A percentile compares a stretch with the other conserved stretches of the same genome.
phyloP scores from a whole-genome alignment of 805 yeast genomes.

The Yamadazyma phyllophila region DNA sequence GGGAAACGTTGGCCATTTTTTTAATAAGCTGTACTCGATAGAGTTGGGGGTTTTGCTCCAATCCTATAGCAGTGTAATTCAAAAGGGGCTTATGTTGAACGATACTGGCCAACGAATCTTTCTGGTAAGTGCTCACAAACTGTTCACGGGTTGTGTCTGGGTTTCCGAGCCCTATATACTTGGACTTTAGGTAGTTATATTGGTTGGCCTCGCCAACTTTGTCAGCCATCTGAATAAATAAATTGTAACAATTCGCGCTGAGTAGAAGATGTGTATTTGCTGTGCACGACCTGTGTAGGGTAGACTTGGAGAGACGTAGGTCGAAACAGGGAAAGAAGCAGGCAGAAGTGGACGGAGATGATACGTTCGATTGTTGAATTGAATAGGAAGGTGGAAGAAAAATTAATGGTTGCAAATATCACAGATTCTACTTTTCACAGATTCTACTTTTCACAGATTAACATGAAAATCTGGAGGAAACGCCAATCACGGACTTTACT shows the following conservation, averaged over 20 bases:
- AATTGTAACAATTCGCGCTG: not conserved
- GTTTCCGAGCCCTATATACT: slow-evolving; percentile 74
- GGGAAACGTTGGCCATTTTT: slow-evolving; percentile 25
- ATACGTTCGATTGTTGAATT: not conserved
- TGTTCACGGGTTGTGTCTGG: slow-evolving; percentile 67
- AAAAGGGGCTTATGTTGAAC: slow-evolving; percentile 57
- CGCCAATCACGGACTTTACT: too few species aligned
- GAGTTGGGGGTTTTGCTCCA: slow-evolving; percentile 38
- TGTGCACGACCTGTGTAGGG: too few species aligned
- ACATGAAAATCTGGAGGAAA: too few species aligned
- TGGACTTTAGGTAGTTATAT: slow-evolving; percentile 37
- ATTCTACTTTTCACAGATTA: too few species aligned
- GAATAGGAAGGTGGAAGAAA: too few species aligned
- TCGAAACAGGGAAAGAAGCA: too few species aligned
- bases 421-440: too few species aligned
- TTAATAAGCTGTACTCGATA: slow-evolving; percentile 31
- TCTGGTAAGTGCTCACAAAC: slow-evolving; percentile 63
- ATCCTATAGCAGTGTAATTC: slow-evolving; percentile 52
- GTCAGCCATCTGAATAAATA: slow-evolving; percentile 33
- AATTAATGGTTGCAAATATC: too few species aligned
- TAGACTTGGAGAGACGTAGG: too few species aligned
- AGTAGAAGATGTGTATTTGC: not conserved
- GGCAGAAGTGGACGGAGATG: not conserved
- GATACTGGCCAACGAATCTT: slow-evolving; percentile 64
- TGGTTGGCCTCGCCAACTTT: slow-evolving; percentile 38